Base-by-base conservation (phyloP, 2,329 filamentous ascomycete genomes). In the Leptographium procerum region DNA sequence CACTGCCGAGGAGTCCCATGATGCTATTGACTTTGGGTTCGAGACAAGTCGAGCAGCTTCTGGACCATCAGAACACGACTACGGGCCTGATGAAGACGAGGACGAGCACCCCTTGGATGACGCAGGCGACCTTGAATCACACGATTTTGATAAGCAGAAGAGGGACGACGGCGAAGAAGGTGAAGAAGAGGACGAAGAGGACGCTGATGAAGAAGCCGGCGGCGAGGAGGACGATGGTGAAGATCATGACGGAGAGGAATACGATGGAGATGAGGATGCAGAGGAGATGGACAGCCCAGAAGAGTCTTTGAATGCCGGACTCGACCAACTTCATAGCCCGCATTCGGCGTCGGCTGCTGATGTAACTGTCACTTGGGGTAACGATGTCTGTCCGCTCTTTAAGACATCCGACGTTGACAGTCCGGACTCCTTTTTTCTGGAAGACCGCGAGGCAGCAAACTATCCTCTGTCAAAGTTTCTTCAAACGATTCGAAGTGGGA, bases 391-490 rank as follows among this genome's bases (percentile, higher is more conserved):
- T 56, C 66, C 66, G 11, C 65, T 72, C 9, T 69, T 71, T 59
- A 69, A 68, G 40, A 58, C 63, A 11, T 59, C 65, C 65, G 57
- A 74, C 68, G 16, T 65, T 64, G 62, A 76, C 72, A 68, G 71
- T 51, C 68, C 69, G 4, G 66, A 70, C 29, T 66, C 69, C 65
- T 74, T 75, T 10, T 81, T 80, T 61, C 77, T 81, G 45, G 70
- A 75, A 9, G 71, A 75, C 43, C 61, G 66, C 1, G 70, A 70
- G 16, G 68, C 75, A 3, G 63, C 80, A 22, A 72, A 77, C 45
- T 69, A 71, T 13, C 73, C 72, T 2, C 71, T 81, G 55, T 73
- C 75, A 22, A 68, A 70, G 9, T 69, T 81, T 13, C 64, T 81
- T 55, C 66, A 69, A 22, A 71, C 71, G 6, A 69, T 81, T 33